Percentiles rank a stretch among this genome's conserved stretches.
Conservation (phyloP, 192 early-diverging fungal genomes). For the Neocallimastix lanati region DNA sequence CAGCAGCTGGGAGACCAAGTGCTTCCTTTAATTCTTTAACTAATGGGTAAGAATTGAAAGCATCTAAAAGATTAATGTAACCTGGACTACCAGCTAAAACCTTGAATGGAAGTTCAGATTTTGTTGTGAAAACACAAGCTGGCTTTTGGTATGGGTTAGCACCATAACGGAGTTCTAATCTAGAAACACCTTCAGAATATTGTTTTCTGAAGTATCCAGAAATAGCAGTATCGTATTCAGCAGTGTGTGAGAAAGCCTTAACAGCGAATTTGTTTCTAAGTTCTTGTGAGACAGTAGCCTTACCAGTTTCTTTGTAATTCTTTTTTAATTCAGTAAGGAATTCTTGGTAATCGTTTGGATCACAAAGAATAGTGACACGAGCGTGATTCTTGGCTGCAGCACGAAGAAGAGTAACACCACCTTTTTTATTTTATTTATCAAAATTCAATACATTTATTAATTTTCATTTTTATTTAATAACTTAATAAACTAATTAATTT, state of each 20-base stretch:
- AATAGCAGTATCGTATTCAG: slow-evolving; percentile 90
- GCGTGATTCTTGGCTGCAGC: slow-evolving; percentile 99
- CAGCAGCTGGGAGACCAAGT: slow-evolving; percentile 77
- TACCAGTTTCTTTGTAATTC: too few relatives aligned
- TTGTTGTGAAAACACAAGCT: slow-evolving; percentile 72
- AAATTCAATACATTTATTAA: too few relatives aligned
- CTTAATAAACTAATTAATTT: too few relatives aligned
- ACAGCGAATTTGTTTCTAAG: not conserved
- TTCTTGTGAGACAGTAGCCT: not conserved
- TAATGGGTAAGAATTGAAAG: slow-evolving; percentile 92
- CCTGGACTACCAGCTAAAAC: slow-evolving; percentile 88
- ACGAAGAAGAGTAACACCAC: slow-evolving; percentile 90
- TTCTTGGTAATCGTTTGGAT: slow-evolving; percentile 75
- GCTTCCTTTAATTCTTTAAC: slow-evolving; percentile 88
- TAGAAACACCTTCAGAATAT: slow-evolving; percentile 52
- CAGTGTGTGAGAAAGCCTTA: slow-evolving; percentile 82
- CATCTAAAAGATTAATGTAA: slow-evolving; percentile 96
- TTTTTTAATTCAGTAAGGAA: too few relatives aligned
- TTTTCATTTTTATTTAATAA: not conserved
- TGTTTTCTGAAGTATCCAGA: slow-evolving; percentile 80
- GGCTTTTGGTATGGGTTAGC: slow-evolving; percentile 98
- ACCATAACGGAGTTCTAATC: slow-evolving; percentile 82
- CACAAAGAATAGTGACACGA: slow-evolving; percentile 77
- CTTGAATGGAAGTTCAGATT: slow-evolving; percentile 67
- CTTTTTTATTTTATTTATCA: too few relatives aligned